Conservation (phyloP, 2,329 filamentous ascomycete genomes). For the Cephalotrichum gorgonifer region DNA sequence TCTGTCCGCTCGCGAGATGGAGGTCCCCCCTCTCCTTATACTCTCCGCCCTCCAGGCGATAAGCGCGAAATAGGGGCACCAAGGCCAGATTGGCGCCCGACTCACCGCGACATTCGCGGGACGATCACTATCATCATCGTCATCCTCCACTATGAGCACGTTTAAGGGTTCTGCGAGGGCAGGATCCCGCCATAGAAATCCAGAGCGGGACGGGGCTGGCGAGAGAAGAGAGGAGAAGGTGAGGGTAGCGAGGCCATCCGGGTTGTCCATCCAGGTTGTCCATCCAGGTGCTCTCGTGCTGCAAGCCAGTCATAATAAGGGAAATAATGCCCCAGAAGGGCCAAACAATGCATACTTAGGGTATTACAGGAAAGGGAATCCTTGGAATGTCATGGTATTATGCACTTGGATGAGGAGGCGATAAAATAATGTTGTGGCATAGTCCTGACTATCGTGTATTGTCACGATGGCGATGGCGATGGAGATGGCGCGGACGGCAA, state of each 20-base stretch:
- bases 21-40: too few species aligned
- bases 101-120: neutral
- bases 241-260: neutral
- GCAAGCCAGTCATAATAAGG: neutral
- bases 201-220: neutral
- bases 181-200: neutral
- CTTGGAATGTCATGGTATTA: too few species aligned
- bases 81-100: neutral
- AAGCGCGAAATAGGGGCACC: neutral
- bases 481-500: too few species aligned
- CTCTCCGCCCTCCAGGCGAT: too few species aligned
- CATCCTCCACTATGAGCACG: neutral
- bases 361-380: too few species aligned
- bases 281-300: neutral
- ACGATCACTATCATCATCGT: neutral
- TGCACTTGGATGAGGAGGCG: too few species aligned
- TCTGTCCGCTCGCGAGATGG: too few species aligned
- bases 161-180: neutral
- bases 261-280: slow-evolving; percentile 3
- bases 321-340: neutral
- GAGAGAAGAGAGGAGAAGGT: neutral
- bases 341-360: too few species aligned
- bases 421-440: too few species aligned
- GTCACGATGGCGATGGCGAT: too few species aligned
- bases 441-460: too few species aligned